Percentiles rank a stretch among this genome's conserved stretches.
Evolutionary conservation across 192 early-diverging fungal species (phyloP).

Genomic region (Podila minutissima): DNA sequence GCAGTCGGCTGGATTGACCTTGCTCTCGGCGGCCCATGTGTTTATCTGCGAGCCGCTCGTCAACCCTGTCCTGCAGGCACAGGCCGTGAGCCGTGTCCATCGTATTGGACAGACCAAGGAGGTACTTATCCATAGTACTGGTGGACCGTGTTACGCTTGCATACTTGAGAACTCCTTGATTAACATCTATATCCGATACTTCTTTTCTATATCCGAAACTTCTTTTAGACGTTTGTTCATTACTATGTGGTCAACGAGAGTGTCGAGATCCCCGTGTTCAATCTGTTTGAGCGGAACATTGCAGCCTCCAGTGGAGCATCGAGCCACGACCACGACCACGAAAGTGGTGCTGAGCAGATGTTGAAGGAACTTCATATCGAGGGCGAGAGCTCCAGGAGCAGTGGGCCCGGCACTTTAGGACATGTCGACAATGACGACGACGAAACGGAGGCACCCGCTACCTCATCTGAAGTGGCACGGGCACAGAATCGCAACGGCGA

Average conservation of each 20-base stretch:
- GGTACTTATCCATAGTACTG: constrained; percentile 14
- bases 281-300: constrained; percentile 28
- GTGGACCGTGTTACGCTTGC: too few relatives aligned
- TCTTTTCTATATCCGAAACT: background rate
- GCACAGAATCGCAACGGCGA: constrained; percentile 37
- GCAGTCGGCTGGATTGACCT: constrained; percentile 55
- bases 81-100: constrained; percentile 58
- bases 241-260: constrained; percentile 26
- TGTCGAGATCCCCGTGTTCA: constrained; percentile 31
- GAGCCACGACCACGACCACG: background rate
- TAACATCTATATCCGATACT: background rate
- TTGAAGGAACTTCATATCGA: background rate
- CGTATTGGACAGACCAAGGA: constrained; percentile 55
- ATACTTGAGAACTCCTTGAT: background rate
- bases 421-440: too few relatives aligned
- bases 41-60: constrained; percentile 57
- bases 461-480: constrained; percentile 16
- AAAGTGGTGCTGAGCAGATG: too few relatives aligned
- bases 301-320: constrained; percentile 1
- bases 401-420: too few relatives aligned
- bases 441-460: constrained; percentile 17
- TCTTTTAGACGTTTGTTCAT: constrained; percentile 29
- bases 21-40: constrained; percentile 47
- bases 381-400: background rate
- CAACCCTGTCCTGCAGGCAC: constrained; percentile 51